phyloP scores from a whole-genome alignment of 108 stramenopile species.

The Skeletonema costatum region DNA sequence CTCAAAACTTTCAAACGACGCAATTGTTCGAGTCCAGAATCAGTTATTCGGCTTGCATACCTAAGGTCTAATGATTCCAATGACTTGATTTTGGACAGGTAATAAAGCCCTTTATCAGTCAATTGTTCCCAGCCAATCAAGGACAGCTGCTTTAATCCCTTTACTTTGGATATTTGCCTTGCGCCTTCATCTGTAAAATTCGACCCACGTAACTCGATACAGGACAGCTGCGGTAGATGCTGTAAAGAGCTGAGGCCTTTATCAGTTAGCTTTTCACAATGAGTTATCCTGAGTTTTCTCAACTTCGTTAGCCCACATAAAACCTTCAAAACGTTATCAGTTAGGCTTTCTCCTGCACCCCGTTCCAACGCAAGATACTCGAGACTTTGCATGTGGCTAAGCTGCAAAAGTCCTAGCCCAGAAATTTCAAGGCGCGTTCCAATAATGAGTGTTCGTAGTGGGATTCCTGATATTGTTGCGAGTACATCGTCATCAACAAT shows the following conservation, averaged over 20 bases:
- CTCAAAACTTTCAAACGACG: constrained; percentile 28
- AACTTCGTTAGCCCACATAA: constrained; percentile 30
- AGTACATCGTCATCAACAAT: constrained; percentile 33
- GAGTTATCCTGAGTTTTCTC: constrained; percentile 34
- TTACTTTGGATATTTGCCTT: constrained; percentile 62
- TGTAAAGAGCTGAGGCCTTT: constrained; percentile 35
- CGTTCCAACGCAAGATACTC: constrained; percentile 43
- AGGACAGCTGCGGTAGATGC: constrained; percentile 42
- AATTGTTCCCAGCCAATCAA: constrained; percentile 57
- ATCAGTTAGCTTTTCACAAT: constrained; percentile 35
- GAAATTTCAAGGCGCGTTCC: constrained; percentile 34
- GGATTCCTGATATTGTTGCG: constrained; percentile 13
- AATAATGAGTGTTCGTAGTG: constrained; percentile 32
- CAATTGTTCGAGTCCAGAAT: constrained; percentile 28
- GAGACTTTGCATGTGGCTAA: constrained; percentile 23
- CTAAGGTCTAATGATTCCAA: constrained; percentile 71
- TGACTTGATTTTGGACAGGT: constrained; percentile 78
- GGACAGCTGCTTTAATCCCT: constrained; percentile 59
- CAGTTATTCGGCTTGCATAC: constrained; percentile 30
- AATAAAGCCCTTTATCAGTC: constrained; percentile 69
- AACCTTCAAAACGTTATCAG: constrained; percentile 42
- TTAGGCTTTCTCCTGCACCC: constrained; percentile 42
- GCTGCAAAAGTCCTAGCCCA: constrained; percentile 37
- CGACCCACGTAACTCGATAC: constrained; percentile 67
- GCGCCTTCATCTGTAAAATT: constrained; percentile 77